Evolutionary conservation across 768 basidiomycete genomes (phyloP), one percentile per base, ranked within the genome.

Genomic region (Mycena kentingensis): DNA sequence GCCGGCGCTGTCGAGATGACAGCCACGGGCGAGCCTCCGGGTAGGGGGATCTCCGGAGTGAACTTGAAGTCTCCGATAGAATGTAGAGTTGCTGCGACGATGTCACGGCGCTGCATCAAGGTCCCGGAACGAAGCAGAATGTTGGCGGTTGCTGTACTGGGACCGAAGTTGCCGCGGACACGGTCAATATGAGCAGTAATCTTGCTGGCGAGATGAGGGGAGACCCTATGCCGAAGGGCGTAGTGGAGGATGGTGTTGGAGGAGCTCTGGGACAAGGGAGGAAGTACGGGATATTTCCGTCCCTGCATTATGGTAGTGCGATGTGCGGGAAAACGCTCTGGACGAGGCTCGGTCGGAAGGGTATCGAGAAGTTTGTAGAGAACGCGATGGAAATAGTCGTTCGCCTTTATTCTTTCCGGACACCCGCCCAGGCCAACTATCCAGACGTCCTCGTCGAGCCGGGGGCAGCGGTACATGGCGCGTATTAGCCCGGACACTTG

Each of bases 161-260:
- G 83, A 12, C 22, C 8, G 29, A 67, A 53, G 4, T 73, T 70
- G 7, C 67, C 52, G 15, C 80, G 75, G 2, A 69, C 54, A 16
- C 68, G 57, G 18, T 69, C 70, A 81, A 89, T 84, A 58, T 88
- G 80, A 12, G 77, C 56, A 11, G 88, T 63, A 13, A 90, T 67
- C 12, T 64, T 56, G 13, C 74, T 65, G 0, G 80, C 85, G 22
- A 81, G 69, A 1, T 61, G 51, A 16, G 77, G 67, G 5, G 84
- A 84, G 34, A 74, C 68, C n/a, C 78, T 77, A 58, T 87, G 77
- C 7, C 79, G 79, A 29, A 92, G 73, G 4, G 83, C 72, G 64
- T 89, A 90, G 54, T 86, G 76, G 3, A 91, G 59, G 24, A 92
- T 77, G 1, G 81, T 61, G 63, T 88, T 87, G 66, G 83, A 87